Percentiles rank a stretch among this genome's conserved stretches.
These are phyloP conservation scores for Dacryopinax primogenitus DNA, from an alignment of 768 basidiomycete genomes.

Conservation along the genomic window DNA sequence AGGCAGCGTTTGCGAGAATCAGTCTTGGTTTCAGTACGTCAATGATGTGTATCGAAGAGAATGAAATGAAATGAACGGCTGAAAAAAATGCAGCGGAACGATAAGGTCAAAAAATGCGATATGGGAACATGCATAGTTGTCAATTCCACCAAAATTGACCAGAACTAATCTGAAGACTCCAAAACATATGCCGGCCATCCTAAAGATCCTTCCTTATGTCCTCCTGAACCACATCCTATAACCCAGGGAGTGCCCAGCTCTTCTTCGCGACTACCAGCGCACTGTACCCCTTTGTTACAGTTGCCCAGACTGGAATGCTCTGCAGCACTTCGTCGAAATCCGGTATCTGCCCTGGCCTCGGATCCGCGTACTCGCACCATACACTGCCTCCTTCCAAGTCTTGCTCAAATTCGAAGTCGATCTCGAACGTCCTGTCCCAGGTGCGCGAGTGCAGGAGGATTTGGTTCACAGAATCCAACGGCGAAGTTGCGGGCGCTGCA, in stretches of 20 bases:
- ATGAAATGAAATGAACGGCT: background rate
- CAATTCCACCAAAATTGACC: background rate
- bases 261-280: background rate
- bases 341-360: background rate
- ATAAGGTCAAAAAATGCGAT: no score
- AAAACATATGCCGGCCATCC: background rate
- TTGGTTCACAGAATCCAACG: background rate
- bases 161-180: background rate
- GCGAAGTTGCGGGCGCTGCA: background rate
- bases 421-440: conserved; percentile 5
- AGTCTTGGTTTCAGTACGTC: background rate
- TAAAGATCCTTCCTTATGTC: background rate
- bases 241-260: background rate
- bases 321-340: conserved; percentile 1
- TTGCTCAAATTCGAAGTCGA: background rate
- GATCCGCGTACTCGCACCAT: conserved; percentile 1
- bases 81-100: no score
- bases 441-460: background rate
- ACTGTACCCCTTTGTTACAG: background rate
- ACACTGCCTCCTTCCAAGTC: background rate
- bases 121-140: no score
- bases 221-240: background rate
- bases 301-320: conserved; percentile 4
- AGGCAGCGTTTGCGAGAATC: background rate
- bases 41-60: background rate